Base-by-base conservation (phyloP, 208 protist genomes). In the Trypanosoma rangeli region DNA sequence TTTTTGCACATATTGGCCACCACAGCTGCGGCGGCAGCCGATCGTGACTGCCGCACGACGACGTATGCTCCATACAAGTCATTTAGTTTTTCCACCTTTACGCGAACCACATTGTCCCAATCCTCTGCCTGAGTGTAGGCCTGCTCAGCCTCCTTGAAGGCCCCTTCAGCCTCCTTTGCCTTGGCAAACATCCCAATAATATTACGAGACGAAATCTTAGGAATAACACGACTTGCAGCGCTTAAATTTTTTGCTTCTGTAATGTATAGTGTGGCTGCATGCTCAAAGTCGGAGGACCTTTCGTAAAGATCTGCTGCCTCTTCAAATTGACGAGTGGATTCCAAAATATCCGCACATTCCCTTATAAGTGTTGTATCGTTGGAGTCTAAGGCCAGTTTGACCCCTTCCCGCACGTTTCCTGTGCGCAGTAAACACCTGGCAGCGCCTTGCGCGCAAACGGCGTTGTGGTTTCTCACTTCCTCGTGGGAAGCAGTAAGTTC, bases 261-360 rank as follows among this genome's bases (percentile, higher is more conserved):
- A 69, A 99, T 98, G 71, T 97, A 98, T n/a, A 99, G 84, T 33
- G 78, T 85, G 8, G 93, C 97, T 4, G 98, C 97, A 58, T 83
- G 85, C 73, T 99, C 97, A 44, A 90, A 79, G 50, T 94, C 80
- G 8, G 84, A 90, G 39, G 92, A 90, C 79, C 94, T 87, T 74
- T 98, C 95, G 83, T 98, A 99, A 33, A 99, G 83, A 70, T 87
- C 76, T 24, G 97, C 98, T 8, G 97, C 97, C 59, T 98, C 96
- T n/a, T 95, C 82, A 63, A 79, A 95, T 62, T 98, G 88, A n/a
- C 92, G 91, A 24, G 86, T 74, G 52, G 85, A 84, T 76, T 98
- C 97, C 57, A 98, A 92, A 39, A 98, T 92, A 60, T 85, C 78
- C 4, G 95, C 98, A 73, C 97, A 98, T 65, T 99, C 97, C 31